Evolutionary conservation across 257 asterid genomes (phyloP).

Genomic region (Fraxinus anomala): DNA sequence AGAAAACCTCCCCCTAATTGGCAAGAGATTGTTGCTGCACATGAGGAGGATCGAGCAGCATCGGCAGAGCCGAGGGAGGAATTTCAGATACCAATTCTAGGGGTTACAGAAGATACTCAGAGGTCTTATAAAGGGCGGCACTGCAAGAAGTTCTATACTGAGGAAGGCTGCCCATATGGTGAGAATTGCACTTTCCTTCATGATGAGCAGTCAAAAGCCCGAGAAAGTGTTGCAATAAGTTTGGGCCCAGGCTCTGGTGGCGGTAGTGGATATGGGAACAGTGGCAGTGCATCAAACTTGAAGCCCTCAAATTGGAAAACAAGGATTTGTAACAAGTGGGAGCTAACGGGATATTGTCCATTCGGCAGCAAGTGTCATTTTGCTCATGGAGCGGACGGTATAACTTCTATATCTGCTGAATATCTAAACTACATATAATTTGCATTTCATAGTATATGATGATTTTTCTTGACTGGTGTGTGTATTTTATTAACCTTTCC

Average conservation of each 20-base stretch:
- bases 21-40: constrained; percentile 80
- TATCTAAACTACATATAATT: constrained; percentile 7
- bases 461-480: not conserved
- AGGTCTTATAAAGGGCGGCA: constrained; percentile 76
- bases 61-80: constrained; percentile 62
- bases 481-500: not conserved
- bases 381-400: constrained; percentile 83
- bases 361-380: constrained; percentile 86
- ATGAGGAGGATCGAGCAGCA: constrained; percentile 53
- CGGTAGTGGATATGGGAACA: constrained; percentile 49
- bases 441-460: not conserved
- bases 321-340: constrained; percentile 86
- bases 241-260: constrained; percentile 60
- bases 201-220: constrained; percentile 68
- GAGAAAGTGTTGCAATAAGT: constrained; percentile 80
- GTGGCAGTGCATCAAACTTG: constrained; percentile 37
- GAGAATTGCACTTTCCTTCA: constrained; percentile 82
- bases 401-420: not conserved
- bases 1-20: constrained; percentile 79
- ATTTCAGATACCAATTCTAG: constrained; percentile 70
- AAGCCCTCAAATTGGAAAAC: constrained; percentile 92
- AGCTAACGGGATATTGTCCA: constrained; percentile 77
- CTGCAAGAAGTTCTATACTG: constrained; percentile 74
- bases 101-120: constrained; percentile 61
- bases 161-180: constrained; percentile 88